Percentiles rank a stretch among this genome's conserved stretches.
phyloP scores from a whole-genome alignment of 2,329 filamentous ascomycete genomes.

The Chrysoporthe cubensis region DNA sequence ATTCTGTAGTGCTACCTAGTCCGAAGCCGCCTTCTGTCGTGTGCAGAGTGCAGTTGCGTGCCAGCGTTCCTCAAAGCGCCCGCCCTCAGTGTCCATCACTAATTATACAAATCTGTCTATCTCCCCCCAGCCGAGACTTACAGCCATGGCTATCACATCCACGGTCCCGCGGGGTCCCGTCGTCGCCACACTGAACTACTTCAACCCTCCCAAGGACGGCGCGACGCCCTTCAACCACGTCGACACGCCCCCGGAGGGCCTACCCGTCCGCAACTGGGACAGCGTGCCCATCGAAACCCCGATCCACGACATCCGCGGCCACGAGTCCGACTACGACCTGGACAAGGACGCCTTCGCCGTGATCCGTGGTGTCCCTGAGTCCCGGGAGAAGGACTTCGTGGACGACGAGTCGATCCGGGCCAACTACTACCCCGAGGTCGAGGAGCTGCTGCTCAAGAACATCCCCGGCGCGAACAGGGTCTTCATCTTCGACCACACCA shows the following conservation, averaged over 20 bases:
- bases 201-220: constrained; percentile 62
- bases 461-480: constrained; percentile 70
- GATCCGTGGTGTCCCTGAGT: constrained; percentile 60
- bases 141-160: constrained; percentile 43
- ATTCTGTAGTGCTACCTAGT: too few species aligned
- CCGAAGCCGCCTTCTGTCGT: not conserved
- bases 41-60: not conserved
- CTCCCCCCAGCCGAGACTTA: not conserved
- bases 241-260: constrained; percentile 62
- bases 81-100: not conserved
- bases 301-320: constrained; percentile 47
- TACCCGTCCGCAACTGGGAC: constrained; percentile 68
- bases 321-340: constrained; percentile 38
- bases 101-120: not conserved
- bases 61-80: not conserved
- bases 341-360: constrained; percentile 67
- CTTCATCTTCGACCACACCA: constrained; percentile 85
- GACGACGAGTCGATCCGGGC: constrained; percentile 70
- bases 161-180: constrained; percentile 61
- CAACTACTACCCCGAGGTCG: constrained; percentile 85
- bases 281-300: constrained; percentile 53
- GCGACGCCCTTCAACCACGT: constrained; percentile 68
- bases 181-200: constrained; percentile 68
- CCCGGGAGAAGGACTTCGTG: constrained; percentile 62
- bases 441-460: constrained; percentile 67